A percentile compares a stretch with the other conserved stretches of the same genome.
These are phyloP conservation scores for Aspergillus pseudonomiae DNA, from an alignment of 2,329 filamentous ascomycete species.

Conservation along the genomic window DNA sequence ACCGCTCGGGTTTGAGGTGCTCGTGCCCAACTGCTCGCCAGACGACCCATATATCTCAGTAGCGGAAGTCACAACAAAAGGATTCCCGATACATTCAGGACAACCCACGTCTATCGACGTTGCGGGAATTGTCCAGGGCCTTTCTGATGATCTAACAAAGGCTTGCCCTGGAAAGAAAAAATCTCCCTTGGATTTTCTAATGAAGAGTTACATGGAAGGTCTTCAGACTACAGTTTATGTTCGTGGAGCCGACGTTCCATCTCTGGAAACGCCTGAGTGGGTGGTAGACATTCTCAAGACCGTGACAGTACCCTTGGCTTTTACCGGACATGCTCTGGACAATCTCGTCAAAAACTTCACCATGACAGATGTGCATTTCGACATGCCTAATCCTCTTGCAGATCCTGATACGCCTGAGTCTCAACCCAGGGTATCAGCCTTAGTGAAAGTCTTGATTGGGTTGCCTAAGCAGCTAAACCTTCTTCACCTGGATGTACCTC, in stretches of 20 bases:
- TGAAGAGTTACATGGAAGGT: conserved; percentile 81
- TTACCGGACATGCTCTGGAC: conserved; percentile 80
- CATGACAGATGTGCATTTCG: conserved; percentile 81
- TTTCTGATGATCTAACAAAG: conserved; percentile 73
- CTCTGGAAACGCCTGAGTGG: conserved; percentile 75
- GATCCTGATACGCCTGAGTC: conserved; percentile 73
- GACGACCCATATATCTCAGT: conserved; percentile 75
- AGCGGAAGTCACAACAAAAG: conserved; percentile 71
- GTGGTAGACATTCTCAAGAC: conserved; percentile 77
- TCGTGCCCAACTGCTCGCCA: conserved; percentile 78
- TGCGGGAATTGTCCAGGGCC: conserved; percentile 69
- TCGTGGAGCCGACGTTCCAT: conserved; percentile 71
- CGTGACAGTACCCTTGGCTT: conserved; percentile 80
- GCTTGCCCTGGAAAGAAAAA: conserved; percentile 75
- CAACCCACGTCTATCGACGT: conserved; percentile 70
- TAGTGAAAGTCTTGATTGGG: conserved; percentile 75
- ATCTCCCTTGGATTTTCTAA: conserved; percentile 81
- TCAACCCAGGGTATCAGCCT: conserved; percentile 79
- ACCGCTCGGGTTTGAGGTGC: conserved; percentile 77
- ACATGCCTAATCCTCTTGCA: conserved; percentile 77
- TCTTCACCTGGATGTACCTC: conserved; percentile 76
- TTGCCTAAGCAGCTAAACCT: conserved; percentile 88
- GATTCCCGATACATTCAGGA: conserved; percentile 69
- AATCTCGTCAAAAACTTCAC: conserved; percentile 86
- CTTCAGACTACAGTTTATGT: conserved; percentile 79